Conservation (phyloP, 2,329 filamentous ascomycete species). For the Fusarium longipes region DNA sequence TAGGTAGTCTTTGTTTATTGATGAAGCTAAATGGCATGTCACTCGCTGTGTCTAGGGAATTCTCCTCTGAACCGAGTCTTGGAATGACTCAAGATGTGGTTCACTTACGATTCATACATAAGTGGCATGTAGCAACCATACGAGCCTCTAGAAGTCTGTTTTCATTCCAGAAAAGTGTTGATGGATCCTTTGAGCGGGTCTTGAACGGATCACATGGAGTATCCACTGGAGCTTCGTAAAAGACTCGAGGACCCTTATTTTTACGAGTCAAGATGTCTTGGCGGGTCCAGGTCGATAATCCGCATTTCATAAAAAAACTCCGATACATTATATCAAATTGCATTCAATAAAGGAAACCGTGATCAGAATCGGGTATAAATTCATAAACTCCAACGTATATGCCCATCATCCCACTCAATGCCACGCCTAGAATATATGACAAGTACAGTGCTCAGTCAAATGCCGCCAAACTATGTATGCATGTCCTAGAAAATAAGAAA, state of each 20-base stretch:
- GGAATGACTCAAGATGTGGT: neutral
- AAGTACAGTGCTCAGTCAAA: slow-evolving; percentile 23
- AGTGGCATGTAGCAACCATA: neutral
- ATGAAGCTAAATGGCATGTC: neutral
- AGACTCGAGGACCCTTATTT: neutral
- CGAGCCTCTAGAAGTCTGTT: neutral
- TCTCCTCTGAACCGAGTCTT: neutral
- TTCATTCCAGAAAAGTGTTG: neutral
- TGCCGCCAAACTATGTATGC: slow-evolving; percentile 3
- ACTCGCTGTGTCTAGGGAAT: neutral
- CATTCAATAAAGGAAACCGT: neutral
- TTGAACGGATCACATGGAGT: neutral
- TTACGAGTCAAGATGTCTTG: slow-evolving; percentile 6
- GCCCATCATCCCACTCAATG: slow-evolving; percentile 12
- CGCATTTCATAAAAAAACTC: neutral
- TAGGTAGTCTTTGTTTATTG: neutral
- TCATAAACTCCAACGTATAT: slow-evolving; percentile 30
- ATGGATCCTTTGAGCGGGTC: slow-evolving; percentile 1
- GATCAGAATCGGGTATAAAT: slow-evolving; percentile 37
- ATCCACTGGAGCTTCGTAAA: neutral
- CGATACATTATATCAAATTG: neutral
- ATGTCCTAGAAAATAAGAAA: slow-evolving; percentile 13
- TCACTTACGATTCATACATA: neutral
- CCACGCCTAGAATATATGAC: slow-evolving; percentile 26
- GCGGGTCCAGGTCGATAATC: neutral